Percentiles rank a stretch among this genome's conserved stretches.
Conservation (phyloP, 1,139 yeast species). For the Kazachstania sp. region DNA sequence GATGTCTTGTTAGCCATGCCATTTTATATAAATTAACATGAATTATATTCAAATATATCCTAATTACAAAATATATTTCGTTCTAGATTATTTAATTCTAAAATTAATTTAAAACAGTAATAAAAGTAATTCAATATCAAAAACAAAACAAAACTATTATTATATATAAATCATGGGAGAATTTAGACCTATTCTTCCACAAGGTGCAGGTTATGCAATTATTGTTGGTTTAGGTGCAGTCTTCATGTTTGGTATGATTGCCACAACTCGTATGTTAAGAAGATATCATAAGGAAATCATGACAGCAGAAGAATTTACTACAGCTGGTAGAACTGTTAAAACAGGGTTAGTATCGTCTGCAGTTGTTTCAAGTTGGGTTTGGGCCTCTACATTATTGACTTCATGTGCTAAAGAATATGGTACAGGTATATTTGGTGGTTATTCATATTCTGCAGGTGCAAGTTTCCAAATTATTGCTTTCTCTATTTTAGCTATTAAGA, state of each 20-base stretch:
- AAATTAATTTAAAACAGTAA: no score
- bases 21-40: no score
- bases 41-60: no score
- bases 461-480: conserved; percentile 60
- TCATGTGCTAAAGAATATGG: conserved; percentile 71
- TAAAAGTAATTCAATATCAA: not conserved
- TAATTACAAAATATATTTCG: no score
- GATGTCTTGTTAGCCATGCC: no score
- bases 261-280: conserved; percentile 57
- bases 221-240: conserved; percentile 81
- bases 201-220: conserved; percentile 88
- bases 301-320: conserved; percentile 83
- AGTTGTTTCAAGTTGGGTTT: conserved; percentile 87
- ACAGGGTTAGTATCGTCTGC: conserved; percentile 79
- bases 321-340: conserved; percentile 79
- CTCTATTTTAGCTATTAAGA: conserved; percentile 65
- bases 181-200: conserved; percentile 39
- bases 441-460: conserved; percentile 71
- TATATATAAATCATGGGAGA: conserved; percentile 12
- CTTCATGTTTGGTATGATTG: conserved; percentile 72
- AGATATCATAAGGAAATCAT: conserved; percentile 74
- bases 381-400: conserved; percentile 81
- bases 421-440: conserved; percentile 71
- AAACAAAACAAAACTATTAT: not conserved
- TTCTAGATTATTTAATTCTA: no score